Base-by-base conservation (phyloP, 2,329 filamentous ascomycete species). In the Neocucurbitaria cava region DNA sequence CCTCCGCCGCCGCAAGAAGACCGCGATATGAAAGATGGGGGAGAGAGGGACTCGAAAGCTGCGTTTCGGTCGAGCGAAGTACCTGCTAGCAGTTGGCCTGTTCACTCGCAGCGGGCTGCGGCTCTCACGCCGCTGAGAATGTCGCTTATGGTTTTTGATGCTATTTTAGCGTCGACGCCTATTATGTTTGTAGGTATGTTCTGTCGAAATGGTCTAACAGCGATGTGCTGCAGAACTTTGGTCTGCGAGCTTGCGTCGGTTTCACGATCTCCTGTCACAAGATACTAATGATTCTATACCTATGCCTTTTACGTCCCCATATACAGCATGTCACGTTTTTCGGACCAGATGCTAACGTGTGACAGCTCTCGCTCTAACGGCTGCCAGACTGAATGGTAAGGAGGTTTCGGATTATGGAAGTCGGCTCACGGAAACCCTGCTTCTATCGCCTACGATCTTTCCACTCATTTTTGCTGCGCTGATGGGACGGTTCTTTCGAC, bases 381-480 rank as follows among this genome's bases (percentile, higher is more conserved):
- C 67, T 33, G 66, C 62, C 5, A 47, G 61, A 21, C 38, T 72
- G 4, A 52, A 72, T 30, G 62, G 59, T 5, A 52, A 62, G 43
- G 43, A 59, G 10, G 49, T 66, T 0, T 58, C 60, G 2, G 17
- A 50, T 1, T 65, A 64, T 20, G 65, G 65, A 15, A 2, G 35
- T 11, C 57, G 46, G 20, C 54, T 70, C 3, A 40, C 54, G 24
- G 50, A 65, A 45, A 61, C 56, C 17, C 45, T 70, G 1, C 62
- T 68, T 3, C 54, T 68, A 6, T 70, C 64, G 3, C 69, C 70
- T 3, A 72, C 69, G 1, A 62, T 72, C 1, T 71, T 71, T 33
- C 66, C 69, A 2, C 44, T 72, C 5, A 62, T 71, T 2, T 72
- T 70, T 31, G 70, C 69, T 18, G 69, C 68, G 4, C 54, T 71